Evolutionary conservation across 495 filamentous ascomycete species (phyloP).

Genomic region (Choiromyces venosus): DNA sequence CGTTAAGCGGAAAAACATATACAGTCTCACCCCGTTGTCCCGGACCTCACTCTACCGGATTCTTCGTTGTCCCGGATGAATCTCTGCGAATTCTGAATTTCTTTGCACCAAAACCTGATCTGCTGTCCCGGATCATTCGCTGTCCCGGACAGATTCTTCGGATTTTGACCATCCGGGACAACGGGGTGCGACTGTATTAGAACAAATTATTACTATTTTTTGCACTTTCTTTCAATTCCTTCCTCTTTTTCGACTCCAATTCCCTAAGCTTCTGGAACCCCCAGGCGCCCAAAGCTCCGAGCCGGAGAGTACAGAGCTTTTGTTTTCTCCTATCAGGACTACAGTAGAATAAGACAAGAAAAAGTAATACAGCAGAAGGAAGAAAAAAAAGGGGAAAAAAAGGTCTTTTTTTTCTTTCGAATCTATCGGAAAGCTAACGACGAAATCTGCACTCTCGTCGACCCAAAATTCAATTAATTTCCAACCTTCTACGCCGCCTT

Average conservation of each 20-base stretch:
- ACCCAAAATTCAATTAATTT: slow-evolving; percentile 1
- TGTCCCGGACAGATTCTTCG: no score
- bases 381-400: background rate
- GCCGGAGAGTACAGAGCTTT: background rate
- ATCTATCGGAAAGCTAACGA: slow-evolving; percentile 18
- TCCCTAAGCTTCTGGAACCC: background rate
- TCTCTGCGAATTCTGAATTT: no score
- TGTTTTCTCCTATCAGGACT: background rate
- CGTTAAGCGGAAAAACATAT: background rate
- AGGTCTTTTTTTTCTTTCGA: no score
- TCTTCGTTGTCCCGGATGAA: no score
- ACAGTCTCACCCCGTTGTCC: no score
- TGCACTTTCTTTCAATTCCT: background rate
- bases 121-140: no score
- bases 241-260: background rate
- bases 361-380: background rate
- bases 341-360: background rate
- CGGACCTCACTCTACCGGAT: no score
- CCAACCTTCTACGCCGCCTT: slow-evolving; percentile 12
- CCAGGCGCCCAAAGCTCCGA: background rate
- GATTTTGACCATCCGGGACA: no score
- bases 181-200: no score
- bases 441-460: slow-evolving; percentile 1
- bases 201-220: background rate
- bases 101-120: no score